Evolutionary conservation across 257 asterid genomes (phyloP), one percentile per base, ranked within the genome.

Genomic region (Nicotiana knightiana): DNA sequence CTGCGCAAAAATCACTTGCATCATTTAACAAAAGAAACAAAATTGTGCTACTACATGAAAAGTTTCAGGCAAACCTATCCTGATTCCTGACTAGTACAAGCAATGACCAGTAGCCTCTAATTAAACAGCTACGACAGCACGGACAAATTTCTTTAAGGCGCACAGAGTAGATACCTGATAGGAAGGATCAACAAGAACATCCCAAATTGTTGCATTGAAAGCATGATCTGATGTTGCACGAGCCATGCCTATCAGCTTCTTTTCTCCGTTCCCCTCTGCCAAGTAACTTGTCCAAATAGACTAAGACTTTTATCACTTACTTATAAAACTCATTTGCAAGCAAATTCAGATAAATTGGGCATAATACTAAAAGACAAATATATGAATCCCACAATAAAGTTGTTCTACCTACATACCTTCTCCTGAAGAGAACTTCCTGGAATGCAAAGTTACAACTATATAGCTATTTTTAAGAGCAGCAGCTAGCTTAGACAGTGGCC

Each of bases 181-280:
- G 46, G 97, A 82, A 88, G 99, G 98, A 86, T 96, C 98, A 82
- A 96, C 98, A 70, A 96, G 97, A 87, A 94, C 99, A 90, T 96
- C 99, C 99, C 99, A 96, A 57, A 96, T 94, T 63, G 99, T 96
- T 76, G 99, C 99, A 88, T 96, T 96, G 92, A 96, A 96, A 83
- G 91, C 99, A 85, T 96, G 99, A 86, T 96, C 99, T 64, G 98
- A 96, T 78, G 98, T 96, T 83, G 99, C 98, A 4, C 99, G 93
- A 46, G 98, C 99, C 98, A 96, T 96, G 86, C 97, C 98, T 85
- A 96, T 93, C 88, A 96, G 92, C 92, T 84, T 91, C 91, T 88
- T 94, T 88, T 94, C 91, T 83, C 77, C 91, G 83, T 58, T 90
- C 85, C 90, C 92, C 88, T 92, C 99, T 95, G 97, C 97, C 93